These are phyloP conservation scores for Trichoderma sp. DNA, from an alignment of 2,329 filamentous ascomycete genomes.

Conservation along the genomic window DNA sequence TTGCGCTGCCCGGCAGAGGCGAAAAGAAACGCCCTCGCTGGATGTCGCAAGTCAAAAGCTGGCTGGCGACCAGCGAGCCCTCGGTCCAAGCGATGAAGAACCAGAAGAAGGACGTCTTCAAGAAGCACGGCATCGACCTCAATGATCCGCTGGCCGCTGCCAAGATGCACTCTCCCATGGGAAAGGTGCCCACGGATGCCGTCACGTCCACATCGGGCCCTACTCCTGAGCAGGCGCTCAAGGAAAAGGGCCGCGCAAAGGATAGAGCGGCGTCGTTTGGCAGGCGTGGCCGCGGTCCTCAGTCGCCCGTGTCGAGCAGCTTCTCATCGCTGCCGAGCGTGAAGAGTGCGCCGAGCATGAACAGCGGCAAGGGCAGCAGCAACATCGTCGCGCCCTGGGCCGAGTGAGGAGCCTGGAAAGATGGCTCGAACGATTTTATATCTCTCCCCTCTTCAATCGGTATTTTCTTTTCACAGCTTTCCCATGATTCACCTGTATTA, in stretches of 20 bases:
- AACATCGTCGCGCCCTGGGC: slow-evolving; percentile 43
- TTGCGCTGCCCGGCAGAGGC: slow-evolving; percentile 14
- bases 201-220: slow-evolving; percentile 51
- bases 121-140: slow-evolving; percentile 48
- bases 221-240: slow-evolving; percentile 50
- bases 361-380: slow-evolving; percentile 35
- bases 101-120: slow-evolving; percentile 48
- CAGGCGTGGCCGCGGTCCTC: slow-evolving; percentile 34
- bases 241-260: slow-evolving; percentile 41
- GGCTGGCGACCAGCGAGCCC: slow-evolving; percentile 54
- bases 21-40: slow-evolving; percentile 41
- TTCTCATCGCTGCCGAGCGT: slow-evolving; percentile 40
- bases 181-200: slow-evolving; percentile 49
- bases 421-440: background rate
- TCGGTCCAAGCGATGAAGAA: slow-evolving; percentile 53
- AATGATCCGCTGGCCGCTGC: slow-evolving; percentile 49
- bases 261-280: slow-evolving; percentile 37
- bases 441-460: background rate
- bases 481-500: background rate
- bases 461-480: background rate
- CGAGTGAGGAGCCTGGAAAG: slow-evolving; percentile 26
- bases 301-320: slow-evolving; percentile 42
- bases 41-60: slow-evolving; percentile 50
- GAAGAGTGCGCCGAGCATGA: slow-evolving; percentile 37
- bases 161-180: slow-evolving; percentile 52